Percentiles rank a stretch among this genome's conserved stretches.
These are phyloP conservation scores for Leishmania braziliensis DNA, from an alignment of 208 protist genomes.

Conservation along the genomic window DNA sequence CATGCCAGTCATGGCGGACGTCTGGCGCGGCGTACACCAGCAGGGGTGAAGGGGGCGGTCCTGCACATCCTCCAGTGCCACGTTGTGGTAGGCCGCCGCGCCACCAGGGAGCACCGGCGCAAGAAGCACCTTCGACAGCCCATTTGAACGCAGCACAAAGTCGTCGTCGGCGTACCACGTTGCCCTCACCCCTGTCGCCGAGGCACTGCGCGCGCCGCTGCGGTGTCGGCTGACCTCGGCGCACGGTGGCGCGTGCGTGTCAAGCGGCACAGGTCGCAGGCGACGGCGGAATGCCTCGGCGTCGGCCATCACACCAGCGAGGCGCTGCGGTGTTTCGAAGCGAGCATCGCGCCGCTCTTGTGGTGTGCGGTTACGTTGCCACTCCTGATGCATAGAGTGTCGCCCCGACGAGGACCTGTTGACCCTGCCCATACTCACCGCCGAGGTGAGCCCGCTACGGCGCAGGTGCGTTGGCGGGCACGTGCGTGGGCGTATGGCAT, in stretches of 20 bases:
- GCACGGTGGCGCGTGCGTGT: slow-evolving; percentile 25
- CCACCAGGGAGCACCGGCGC: slow-evolving; percentile 18
- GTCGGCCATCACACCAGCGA: slow-evolving; percentile 30
- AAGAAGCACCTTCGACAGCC: slow-evolving; percentile 24
- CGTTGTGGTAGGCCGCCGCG: slow-evolving; percentile 3
- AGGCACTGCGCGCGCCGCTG: slow-evolving; percentile 16
- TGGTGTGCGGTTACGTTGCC: neutral
- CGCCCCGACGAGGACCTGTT: neutral
- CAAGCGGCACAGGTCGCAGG: slow-evolving; percentile 15
- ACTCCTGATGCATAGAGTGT: neutral
- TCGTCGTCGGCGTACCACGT: slow-evolving; percentile 26
- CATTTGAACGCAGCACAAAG: slow-evolving; percentile 27
- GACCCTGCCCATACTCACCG: neutral
- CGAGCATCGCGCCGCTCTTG: slow-evolving; percentile 27
- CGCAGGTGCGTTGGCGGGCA: slow-evolving; percentile 14
- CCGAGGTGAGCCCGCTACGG: neutral
- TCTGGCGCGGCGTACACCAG: slow-evolving; percentile 80
- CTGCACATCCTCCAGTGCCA: slow-evolving; percentile 26
- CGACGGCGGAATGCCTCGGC: slow-evolving; percentile 30
- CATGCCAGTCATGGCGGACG: slow-evolving; percentile 23
- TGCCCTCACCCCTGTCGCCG: neutral
- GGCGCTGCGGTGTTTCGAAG: slow-evolving; percentile 28
- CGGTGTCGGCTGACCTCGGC: slow-evolving; percentile 14
- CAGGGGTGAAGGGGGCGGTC: slow-evolving; percentile 54
- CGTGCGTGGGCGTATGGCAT: neutral